Percentiles rank a stretch among this genome's conserved stretches.
phyloP scores from a whole-genome alignment of 2,329 filamentous ascomycete genomes.

The Tolypocladium capitatum region DNA sequence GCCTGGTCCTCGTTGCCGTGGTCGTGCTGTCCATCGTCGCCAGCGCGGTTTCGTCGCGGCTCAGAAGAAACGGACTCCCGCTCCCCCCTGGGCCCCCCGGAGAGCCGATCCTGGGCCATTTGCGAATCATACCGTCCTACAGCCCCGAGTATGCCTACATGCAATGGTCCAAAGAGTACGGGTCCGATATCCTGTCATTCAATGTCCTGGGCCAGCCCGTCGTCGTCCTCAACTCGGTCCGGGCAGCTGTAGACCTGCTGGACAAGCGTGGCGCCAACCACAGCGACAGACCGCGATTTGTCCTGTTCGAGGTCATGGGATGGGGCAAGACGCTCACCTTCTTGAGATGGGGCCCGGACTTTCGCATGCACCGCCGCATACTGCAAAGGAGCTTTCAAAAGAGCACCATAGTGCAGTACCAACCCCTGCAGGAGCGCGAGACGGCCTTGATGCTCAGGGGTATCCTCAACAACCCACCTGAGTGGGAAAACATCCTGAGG shows the following conservation, averaged over 20 bases:
- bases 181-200: slow-evolving; percentile 23
- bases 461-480: slow-evolving; percentile 15
- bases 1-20: slow-evolving; percentile 1
- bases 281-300: slow-evolving; percentile 30
- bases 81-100: slow-evolving; percentile 20
- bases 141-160: slow-evolving; percentile 18
- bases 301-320: slow-evolving; percentile 28
- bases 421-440: slow-evolving; percentile 22
- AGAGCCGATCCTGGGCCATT: slow-evolving; percentile 28
- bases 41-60: background rate
- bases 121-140: slow-evolving; percentile 25
- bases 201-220: slow-evolving; percentile 20
- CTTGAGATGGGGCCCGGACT: slow-evolving; percentile 26
- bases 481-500: slow-evolving; percentile 23
- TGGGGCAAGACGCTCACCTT: slow-evolving; percentile 34
- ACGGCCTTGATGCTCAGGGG: slow-evolving; percentile 15
- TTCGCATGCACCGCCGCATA: slow-evolving; percentile 29
- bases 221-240: slow-evolving; percentile 29
- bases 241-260: slow-evolving; percentile 28
- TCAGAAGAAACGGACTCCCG: slow-evolving; percentile 4
- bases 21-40: slow-evolving; percentile 3
- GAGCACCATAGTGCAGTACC: slow-evolving; percentile 21
- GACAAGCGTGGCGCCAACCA: slow-evolving; percentile 32
- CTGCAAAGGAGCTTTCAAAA: slow-evolving; percentile 30
- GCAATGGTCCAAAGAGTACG: slow-evolving; percentile 32